Evolutionary conservation across 805 yeast genomes (phyloP).

Genomic region (Candida schatavii): DNA sequence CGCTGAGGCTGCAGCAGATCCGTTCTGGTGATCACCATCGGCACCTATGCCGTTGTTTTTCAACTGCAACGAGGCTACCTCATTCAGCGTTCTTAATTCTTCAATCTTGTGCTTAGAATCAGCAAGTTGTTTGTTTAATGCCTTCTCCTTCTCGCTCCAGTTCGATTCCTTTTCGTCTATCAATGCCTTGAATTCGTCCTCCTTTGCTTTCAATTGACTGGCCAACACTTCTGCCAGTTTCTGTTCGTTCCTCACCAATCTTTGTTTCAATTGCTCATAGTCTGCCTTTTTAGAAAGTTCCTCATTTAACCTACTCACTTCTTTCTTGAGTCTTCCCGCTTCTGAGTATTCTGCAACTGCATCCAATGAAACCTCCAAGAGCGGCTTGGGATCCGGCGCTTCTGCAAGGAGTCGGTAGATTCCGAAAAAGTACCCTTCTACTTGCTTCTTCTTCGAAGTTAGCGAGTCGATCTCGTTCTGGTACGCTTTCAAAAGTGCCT

Average conservation of each 20-base stretch:
- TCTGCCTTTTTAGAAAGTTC: slow-evolving; percentile 67
- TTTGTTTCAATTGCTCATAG: slow-evolving; percentile 69
- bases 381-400: slow-evolving; percentile 89
- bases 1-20: slow-evolving; percentile 26
- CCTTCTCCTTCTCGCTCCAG: slow-evolving; percentile 60
- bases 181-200: slow-evolving; percentile 63
- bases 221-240: slow-evolving; percentile 54
- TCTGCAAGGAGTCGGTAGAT: slow-evolving; percentile 77
- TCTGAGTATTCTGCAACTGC: slow-evolving; percentile 58
- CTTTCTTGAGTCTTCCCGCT: slow-evolving; percentile 47
- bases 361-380: slow-evolving; percentile 67
- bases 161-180: slow-evolving; percentile 72
- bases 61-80: slow-evolving; percentile 60
- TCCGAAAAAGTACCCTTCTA: slow-evolving; percentile 71
- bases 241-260: slow-evolving; percentile 59
- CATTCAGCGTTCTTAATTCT: slow-evolving; percentile 62
- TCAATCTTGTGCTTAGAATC: slow-evolving; percentile 55
- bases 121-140: slow-evolving; percentile 47
- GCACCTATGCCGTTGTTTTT: slow-evolving; percentile 41
- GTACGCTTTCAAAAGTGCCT: slow-evolving; percentile 68
- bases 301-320: slow-evolving; percentile 50
- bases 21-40: slow-evolving; percentile 21
- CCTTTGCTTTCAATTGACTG: slow-evolving; percentile 62
- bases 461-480: slow-evolving; percentile 85
- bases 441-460: slow-evolving; percentile 70